Conservation (phyloP, 768 basidiomycete genomes). For the Suillus paluster region DNA sequence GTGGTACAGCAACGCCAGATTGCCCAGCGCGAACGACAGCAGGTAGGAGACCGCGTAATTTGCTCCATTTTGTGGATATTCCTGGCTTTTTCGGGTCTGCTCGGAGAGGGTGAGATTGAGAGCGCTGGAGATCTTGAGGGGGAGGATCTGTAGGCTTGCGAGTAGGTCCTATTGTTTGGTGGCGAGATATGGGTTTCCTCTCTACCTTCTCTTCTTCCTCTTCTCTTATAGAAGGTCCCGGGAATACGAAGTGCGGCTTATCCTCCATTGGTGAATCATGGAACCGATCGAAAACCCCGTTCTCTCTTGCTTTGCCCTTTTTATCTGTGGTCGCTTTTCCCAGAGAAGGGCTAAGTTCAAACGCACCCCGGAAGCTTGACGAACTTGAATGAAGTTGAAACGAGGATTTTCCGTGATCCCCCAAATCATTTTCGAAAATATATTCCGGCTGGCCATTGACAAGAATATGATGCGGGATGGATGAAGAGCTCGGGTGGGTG, state of each 20-base stretch:
- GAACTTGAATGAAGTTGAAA: slow-evolving; percentile 33
- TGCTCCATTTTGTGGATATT: slow-evolving; percentile 57
- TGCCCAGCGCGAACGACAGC: slow-evolving; percentile 42
- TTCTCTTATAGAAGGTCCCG: slow-evolving; percentile 37
- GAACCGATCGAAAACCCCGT: slow-evolving; percentile 54
- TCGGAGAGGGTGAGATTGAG: slow-evolving; percentile 34
- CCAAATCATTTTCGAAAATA: slow-evolving; percentile 34
- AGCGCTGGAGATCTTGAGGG: slow-evolving; percentile 20
- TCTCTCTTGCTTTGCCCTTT: slow-evolving; percentile 59
- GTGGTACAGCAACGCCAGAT: slow-evolving; percentile 39
- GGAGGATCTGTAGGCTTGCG: slow-evolving; percentile 12
- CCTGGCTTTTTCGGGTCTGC: slow-evolving; percentile 23
- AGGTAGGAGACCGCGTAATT: slow-evolving; percentile 69
- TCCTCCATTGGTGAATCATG: slow-evolving; percentile 57
- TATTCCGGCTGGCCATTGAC: slow-evolving; percentile 32
- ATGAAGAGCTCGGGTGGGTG: slow-evolving; percentile 49
- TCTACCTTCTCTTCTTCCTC: slow-evolving; percentile 28
- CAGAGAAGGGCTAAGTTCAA: slow-evolving; percentile 46
- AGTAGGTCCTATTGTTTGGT: slow-evolving; percentile 4
- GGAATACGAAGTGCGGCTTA: slow-evolving; percentile 18
- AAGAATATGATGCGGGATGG: slow-evolving; percentile 31
- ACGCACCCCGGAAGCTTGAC: slow-evolving; percentile 63
- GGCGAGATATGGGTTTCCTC: slow-evolving; percentile 25
- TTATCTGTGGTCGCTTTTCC: slow-evolving; percentile 50
- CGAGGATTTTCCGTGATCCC: slow-evolving; percentile 36